A percentile compares a stretch with the other conserved stretches of the same genome.
phyloP scores from a whole-genome alignment of 2,329 filamentous ascomycete species.

The Gyromitra esculenta region DNA sequence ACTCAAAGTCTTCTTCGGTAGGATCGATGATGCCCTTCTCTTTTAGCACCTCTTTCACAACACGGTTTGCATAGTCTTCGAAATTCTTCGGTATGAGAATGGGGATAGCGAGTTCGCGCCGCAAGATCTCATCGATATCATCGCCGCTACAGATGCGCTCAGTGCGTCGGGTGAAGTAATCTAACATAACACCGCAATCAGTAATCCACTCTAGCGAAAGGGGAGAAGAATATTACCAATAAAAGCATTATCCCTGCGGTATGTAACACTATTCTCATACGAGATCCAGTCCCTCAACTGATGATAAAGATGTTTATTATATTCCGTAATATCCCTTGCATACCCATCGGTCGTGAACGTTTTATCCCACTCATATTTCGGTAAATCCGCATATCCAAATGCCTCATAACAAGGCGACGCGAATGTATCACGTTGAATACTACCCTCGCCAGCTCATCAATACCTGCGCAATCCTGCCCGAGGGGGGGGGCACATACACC shows the following conservation, averaged over 20 bases:
- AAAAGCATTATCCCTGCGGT: background rate
- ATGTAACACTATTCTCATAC: background rate
- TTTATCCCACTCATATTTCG: constrained; percentile 56
- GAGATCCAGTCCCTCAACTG: background rate
- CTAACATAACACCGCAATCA: background rate
- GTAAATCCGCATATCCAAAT: constrained; percentile 56
- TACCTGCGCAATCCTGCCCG: too few relatives aligned
- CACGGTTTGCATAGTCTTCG: constrained; percentile 53
- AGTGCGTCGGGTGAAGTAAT: constrained; percentile 22
- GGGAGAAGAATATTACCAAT: background rate
- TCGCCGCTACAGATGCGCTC: constrained; percentile 36
- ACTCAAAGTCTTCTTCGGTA: constrained; percentile 12
- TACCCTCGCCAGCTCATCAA: background rate
- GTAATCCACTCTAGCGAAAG: background rate
- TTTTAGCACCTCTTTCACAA: constrained; percentile 14
- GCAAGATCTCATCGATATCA: constrained; percentile 53
- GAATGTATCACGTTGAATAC: constrained; percentile 19
- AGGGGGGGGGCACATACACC: background rate
- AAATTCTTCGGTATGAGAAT: constrained; percentile 47
- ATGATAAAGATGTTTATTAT: constrained; percentile 53
- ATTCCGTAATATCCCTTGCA: constrained; percentile 40
- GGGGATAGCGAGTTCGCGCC: constrained; percentile 56
- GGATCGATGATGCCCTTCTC: constrained; percentile 24
- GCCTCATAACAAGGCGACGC: constrained; percentile 26
- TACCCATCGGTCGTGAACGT: constrained; percentile 44